These are phyloP conservation scores for Cryomyces minteri DNA, from an alignment of 495 filamentous ascomycete genomes.

Conservation along the genomic window DNA sequence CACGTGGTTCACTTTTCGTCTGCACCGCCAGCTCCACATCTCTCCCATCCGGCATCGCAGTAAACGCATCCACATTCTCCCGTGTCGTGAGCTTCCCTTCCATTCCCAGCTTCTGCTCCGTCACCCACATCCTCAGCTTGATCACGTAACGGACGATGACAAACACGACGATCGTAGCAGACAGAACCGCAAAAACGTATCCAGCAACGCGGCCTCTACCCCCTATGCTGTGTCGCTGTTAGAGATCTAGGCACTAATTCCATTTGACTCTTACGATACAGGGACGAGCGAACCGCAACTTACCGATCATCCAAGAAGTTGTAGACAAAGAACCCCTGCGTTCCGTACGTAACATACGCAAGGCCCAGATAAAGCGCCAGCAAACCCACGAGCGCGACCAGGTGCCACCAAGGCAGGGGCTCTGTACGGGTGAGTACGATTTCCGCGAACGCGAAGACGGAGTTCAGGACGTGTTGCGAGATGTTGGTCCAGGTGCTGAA, in stretches of 20 bases:
- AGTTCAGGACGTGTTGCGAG: conserved; percentile 59
- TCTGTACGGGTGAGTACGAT: conserved; percentile 43
- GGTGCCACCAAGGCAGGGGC: conserved; percentile 32
- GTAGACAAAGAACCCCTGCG: conserved; percentile 58
- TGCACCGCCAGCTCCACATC: no score
- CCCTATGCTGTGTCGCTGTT: neutral
- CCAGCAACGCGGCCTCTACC: conserved; percentile 24
- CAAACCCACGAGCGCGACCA: conserved; percentile 37
- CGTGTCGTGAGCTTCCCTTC: conserved; percentile 17
- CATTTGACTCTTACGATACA: neutral
- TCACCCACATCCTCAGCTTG: conserved; percentile 28
- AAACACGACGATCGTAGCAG: conserved; percentile 46
- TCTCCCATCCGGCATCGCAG: no score
- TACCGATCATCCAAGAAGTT: conserved; percentile 39
- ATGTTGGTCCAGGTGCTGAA: conserved; percentile 52
- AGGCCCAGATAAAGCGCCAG: conserved; percentile 53
- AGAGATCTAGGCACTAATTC: neutral
- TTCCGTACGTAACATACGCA: conserved; percentile 52
- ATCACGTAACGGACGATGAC: conserved; percentile 32
- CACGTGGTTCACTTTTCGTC: no score
- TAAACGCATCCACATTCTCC: neutral
- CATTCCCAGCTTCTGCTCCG: conserved; percentile 30
- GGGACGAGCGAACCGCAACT: neutral
- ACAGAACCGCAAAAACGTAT: conserved; percentile 45
- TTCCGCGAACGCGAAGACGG: conserved; percentile 51